These are phyloP conservation scores for Myriosclerotinia duriaeana DNA, from an alignment of 2,329 filamentous ascomycete genomes.

Conservation along the genomic window DNA sequence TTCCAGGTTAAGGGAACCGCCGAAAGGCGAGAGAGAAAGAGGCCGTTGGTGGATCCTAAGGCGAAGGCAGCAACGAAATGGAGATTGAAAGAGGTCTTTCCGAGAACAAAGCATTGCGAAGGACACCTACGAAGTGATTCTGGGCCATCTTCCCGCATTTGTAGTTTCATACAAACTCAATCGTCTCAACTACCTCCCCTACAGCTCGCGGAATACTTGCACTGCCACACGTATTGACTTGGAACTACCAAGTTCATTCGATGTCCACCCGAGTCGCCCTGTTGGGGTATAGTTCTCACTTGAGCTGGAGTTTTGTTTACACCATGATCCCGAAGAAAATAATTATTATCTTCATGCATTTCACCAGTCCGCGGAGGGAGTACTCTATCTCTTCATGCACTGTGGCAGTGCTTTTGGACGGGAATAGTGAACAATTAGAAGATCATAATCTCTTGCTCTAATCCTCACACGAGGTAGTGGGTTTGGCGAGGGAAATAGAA, in stretches of 20 bases:
- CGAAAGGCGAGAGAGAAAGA: no score
- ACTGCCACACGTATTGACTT: slow-evolving; percentile 8
- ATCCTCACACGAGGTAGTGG: background rate
- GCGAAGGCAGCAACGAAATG: no score
- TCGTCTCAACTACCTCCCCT: background rate
- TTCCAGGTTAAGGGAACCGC: no score
- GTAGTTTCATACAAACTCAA: slow-evolving; percentile 4
- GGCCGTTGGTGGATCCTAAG: no score
- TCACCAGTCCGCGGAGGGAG: background rate
- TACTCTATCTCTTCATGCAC: slow-evolving; percentile 13
- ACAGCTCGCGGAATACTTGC: background rate
- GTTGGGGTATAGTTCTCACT: background rate
- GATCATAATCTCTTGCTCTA: background rate
- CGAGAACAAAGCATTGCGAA: no score
- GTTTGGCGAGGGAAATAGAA: background rate
- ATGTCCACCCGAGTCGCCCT: background rate
- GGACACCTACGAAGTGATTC: background rate
- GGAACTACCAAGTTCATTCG: slow-evolving; percentile 4
- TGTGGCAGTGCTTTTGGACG: background rate
- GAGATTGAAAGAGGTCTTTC: no score
- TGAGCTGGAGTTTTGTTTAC: background rate
- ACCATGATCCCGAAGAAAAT: background rate
- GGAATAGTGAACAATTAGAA: background rate
- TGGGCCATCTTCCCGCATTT: background rate
- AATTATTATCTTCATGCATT: background rate